A percentile compares a stretch with the other conserved stretches of the same genome.
These are phyloP conservation scores for Aspergillaceae sp. DNA, from an alignment of 2,329 filamentous ascomycete species.

Conservation along the genomic window DNA sequence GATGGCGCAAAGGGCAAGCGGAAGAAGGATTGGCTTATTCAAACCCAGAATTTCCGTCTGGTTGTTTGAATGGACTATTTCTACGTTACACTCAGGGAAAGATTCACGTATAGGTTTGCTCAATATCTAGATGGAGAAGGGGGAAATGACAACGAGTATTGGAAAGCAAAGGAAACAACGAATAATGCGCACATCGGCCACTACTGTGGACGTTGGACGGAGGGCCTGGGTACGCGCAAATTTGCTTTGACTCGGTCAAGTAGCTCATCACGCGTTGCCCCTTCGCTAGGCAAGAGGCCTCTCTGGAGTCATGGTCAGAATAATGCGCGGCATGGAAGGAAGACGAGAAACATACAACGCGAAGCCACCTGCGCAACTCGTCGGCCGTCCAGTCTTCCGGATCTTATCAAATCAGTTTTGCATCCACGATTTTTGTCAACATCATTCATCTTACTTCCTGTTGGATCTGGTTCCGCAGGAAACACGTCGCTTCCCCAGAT, in stretches of 20 bases:
- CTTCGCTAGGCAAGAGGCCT: slow-evolving; percentile 51
- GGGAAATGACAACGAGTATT: neutral
- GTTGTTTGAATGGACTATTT: slow-evolving; percentile 28
- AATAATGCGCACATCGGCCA: slow-evolving; percentile 8
- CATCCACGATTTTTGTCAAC: neutral
- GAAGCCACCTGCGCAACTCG: slow-evolving; percentile 73
- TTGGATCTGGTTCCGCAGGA: slow-evolving; percentile 65
- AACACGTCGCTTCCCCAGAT: slow-evolving; percentile 86
- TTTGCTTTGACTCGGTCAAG: slow-evolving; percentile 63
- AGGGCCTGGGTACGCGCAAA: slow-evolving; percentile 40
- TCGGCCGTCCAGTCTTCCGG: slow-evolving; percentile 67
- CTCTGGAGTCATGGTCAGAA: slow-evolving; percentile 40
- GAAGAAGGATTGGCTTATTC: slow-evolving; percentile 55
- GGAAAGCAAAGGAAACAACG: neutral
- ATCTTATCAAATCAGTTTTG: slow-evolving; percentile 33
- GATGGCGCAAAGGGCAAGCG: slow-evolving; percentile 48
- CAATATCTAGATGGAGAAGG: neutral
- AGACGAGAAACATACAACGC: slow-evolving; percentile 52
- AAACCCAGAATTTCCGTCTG: slow-evolving; percentile 63
- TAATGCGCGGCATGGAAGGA: neutral
- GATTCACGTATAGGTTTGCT: too few relatives aligned
- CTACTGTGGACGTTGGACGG: neutral
- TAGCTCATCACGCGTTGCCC: slow-evolving; percentile 55
- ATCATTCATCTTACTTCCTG: slow-evolving; percentile 50
- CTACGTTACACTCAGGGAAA: neutral